Conservation (phyloP, 2,329 filamentous ascomycete genomes). For the Exophiala bonariae region DNA sequence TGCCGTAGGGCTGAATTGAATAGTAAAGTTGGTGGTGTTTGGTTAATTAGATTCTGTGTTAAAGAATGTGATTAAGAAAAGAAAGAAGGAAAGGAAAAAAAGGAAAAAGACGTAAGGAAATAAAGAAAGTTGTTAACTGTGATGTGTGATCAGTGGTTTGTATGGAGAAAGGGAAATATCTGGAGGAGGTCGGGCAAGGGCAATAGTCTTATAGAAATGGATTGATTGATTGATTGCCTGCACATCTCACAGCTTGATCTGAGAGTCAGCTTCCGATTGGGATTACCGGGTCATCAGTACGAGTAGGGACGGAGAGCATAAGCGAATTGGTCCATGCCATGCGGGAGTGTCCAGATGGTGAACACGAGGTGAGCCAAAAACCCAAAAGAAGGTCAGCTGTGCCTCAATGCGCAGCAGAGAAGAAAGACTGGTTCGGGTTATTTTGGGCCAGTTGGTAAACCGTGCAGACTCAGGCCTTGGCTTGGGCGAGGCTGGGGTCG, state of each 20-base stretch:
- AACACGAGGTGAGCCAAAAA: neutral
- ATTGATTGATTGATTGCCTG: neutral
- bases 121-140: slow-evolving; percentile 26
- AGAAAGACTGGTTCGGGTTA: neutral
- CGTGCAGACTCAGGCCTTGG: slow-evolving; percentile 2
- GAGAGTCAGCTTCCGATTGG: too few species aligned
- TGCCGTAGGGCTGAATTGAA: slow-evolving; percentile 2
- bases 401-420: slow-evolving; percentile 1
- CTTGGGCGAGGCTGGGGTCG: slow-evolving; percentile 8
- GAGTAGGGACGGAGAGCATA: neutral
- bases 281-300: too few species aligned
- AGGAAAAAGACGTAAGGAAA: slow-evolving; percentile 13
- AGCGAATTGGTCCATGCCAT: slow-evolving; percentile 1
- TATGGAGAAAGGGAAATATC: slow-evolving; percentile 7
- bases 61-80: slow-evolving; percentile 6
- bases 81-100: slow-evolving; percentile 17
- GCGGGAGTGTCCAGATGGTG: neutral
- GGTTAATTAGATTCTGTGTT: slow-evolving; percentile 9
- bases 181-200: slow-evolving; percentile 4
- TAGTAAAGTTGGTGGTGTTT: too few species aligned
- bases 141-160: slow-evolving; percentile 18
- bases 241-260: too few species aligned
- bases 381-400: neutral
- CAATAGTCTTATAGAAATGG: slow-evolving; percentile 9
- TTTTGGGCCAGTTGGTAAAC: too few species aligned